Evolutionary conservation across 768 basidiomycete genomes (phyloP).

Genomic region (Hemileccinum impolitum): DNA sequence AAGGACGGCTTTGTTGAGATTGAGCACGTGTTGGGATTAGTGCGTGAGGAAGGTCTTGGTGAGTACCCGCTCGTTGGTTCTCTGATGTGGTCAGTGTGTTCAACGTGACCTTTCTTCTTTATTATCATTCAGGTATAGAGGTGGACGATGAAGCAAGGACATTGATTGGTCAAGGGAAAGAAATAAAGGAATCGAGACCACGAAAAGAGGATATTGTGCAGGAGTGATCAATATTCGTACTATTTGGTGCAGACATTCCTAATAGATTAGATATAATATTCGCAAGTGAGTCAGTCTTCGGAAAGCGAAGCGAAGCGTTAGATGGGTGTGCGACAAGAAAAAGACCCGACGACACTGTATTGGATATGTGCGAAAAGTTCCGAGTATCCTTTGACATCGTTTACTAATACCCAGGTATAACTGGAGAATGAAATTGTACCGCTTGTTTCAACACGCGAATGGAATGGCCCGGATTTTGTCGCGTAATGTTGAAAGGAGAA

Average conservation of each 20-base stretch:
- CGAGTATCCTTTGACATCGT: too few relatives aligned
- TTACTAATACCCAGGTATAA: too few relatives aligned
- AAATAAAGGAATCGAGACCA: constrained; percentile 76
- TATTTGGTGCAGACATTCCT: not conserved
- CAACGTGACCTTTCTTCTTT: constrained; percentile 1
- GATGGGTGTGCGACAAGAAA: too few relatives aligned
- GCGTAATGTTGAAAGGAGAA: too few relatives aligned
- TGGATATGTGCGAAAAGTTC: too few relatives aligned
- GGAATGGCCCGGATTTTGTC: too few relatives aligned
- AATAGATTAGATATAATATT: constrained; percentile 10
- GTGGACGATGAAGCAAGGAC: constrained; percentile 83
- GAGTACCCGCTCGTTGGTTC: constrained; percentile 18
- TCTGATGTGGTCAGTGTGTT: not conserved
- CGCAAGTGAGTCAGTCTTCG: too few relatives aligned
- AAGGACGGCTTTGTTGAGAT: constrained; percentile 94
- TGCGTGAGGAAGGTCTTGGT: constrained; percentile 86
- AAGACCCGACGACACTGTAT: too few relatives aligned
- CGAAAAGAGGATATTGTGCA: constrained; percentile 95
- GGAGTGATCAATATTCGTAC: constrained; percentile 44
- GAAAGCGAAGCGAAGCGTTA: too few relatives aligned
- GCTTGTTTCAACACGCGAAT: too few relatives aligned
- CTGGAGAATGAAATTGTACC: too few relatives aligned
- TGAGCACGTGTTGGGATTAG: constrained; percentile 88
- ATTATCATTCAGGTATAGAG: constrained; percentile 55
- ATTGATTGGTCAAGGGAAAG: constrained; percentile 78